phyloP scores from a whole-genome alignment of 768 basidiomycete genomes.

The Mycena capillaripes region DNA sequence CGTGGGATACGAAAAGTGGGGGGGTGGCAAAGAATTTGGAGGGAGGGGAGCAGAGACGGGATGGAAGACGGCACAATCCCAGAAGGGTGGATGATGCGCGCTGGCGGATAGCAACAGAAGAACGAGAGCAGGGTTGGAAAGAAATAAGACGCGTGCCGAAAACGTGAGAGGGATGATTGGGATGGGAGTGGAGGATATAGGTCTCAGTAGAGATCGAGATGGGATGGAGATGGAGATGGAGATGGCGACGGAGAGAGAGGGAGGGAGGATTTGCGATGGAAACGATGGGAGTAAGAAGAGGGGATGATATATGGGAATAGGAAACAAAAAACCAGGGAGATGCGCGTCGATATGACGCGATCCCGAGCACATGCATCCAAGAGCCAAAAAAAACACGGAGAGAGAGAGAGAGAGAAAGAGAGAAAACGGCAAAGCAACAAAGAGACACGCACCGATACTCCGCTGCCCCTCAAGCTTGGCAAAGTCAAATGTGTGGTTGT shows the following conservation, averaged over 20 bases:
- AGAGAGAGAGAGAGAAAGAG: not conserved
- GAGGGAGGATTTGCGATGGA: not conserved
- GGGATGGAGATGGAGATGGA: not conserved
- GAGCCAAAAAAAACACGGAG: too few species aligned
- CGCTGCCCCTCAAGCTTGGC: conserved; percentile 82
- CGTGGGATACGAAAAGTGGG: too few species aligned
- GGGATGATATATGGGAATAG: not conserved
- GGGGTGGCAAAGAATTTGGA: too few species aligned
- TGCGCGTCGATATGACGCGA: too few species aligned
- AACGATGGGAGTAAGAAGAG: not conserved
- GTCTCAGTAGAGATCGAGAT: not conserved
- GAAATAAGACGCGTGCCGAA: too few species aligned
- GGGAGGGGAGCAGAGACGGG: too few species aligned
- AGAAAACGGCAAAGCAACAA: not conserved
- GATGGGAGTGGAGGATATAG: not conserved
- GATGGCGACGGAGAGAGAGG: not conserved
- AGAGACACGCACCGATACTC: conserved; percentile 60
- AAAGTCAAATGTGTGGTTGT: conserved; percentile 86
- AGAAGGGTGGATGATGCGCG: too few species aligned
- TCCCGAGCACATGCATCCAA: too few species aligned
- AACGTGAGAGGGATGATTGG: not conserved
- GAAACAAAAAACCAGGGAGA: too few species aligned
- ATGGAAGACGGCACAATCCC: too few species aligned
- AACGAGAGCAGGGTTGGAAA: too few species aligned
- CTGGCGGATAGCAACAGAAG: too few species aligned